These are phyloP conservation scores for Medicago lupulina DNA, from an alignment of 306 rosid species.

Conservation along the genomic window DNA sequence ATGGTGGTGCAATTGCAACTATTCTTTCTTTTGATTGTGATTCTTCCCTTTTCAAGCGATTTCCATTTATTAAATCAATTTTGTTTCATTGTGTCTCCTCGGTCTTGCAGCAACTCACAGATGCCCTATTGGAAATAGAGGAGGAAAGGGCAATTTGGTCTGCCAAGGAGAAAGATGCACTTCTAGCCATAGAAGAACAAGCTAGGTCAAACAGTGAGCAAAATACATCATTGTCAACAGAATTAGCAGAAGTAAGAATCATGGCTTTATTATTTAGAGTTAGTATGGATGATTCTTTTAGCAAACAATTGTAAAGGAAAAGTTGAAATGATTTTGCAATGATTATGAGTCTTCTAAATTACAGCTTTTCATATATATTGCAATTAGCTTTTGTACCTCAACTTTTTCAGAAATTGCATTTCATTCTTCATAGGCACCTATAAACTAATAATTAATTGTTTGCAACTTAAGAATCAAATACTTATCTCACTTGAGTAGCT, in stretches of 20 bases:
- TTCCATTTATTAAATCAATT: conserved; percentile 33
- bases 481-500: too few relatives aligned
- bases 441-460: neutral
- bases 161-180: conserved; percentile 74
- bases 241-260: conserved; percentile 66
- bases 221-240: conserved; percentile 57
- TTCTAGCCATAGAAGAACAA: conserved; percentile 72
- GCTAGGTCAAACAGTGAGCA: conserved; percentile 54
- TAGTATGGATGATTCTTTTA: conserved; percentile 2
- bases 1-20: conserved; percentile 60
- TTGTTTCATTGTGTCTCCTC: conserved; percentile 39
- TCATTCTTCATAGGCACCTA: neutral
- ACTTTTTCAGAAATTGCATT: conserved; percentile 12
- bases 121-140: conserved; percentile 89
- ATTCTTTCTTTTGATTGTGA: conserved; percentile 23
- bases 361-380: conserved; percentile 13
- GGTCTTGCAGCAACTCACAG: conserved; percentile 77
- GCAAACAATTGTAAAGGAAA: neutral
- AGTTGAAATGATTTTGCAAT: conserved; percentile 10
- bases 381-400: neutral
- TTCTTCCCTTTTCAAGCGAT: conserved; percentile 14
- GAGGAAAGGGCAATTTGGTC: conserved; percentile 92
- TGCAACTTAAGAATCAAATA: neutral
- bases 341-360: neutral
- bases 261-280: conserved; percentile 15